Conservation (phyloP, 1,139 yeast species). For the Candida glucosophila region DNA sequence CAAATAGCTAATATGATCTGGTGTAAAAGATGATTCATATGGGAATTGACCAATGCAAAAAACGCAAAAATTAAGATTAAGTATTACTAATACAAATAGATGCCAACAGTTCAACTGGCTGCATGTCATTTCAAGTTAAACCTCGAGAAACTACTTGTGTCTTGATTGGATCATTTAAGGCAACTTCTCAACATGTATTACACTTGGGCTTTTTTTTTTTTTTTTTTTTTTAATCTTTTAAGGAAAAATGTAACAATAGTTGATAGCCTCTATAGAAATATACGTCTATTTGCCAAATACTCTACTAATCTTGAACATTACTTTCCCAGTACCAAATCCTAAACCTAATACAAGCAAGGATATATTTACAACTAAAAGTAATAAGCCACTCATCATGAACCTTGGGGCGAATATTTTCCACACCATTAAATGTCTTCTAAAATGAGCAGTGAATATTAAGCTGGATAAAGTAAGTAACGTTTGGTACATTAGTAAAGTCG, state of each 20-base stretch:
- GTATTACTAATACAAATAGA: no score
- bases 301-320: conserved; percentile 58
- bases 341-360: conserved; percentile 51
- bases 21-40: conserved; percentile 36
- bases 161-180: no score
- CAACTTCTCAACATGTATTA: no score
- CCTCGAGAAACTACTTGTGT: no score
- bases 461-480: conserved; percentile 63
- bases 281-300: conserved; percentile 45
- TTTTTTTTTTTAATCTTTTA: no score
- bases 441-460: conserved; percentile 74
- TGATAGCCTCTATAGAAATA: neutral
- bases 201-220: no score
- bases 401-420: conserved; percentile 99
- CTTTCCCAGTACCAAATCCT: conserved; percentile 60
- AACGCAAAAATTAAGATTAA: no score
- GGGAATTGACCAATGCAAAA: conserved; percentile 1
- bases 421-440: conserved; percentile 93
- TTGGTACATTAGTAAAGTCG: conserved; percentile 64
- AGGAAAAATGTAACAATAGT: no score
- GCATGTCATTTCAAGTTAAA: no score
- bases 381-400: conserved; percentile 77
- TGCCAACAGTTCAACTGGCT: no score
- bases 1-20: conserved; percentile 37
- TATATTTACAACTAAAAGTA: conserved; percentile 56